Percentiles rank a stretch among this genome's conserved stretches.
Conservation (phyloP, 768 basidiomycete species). For the Lactifluus echinatus region DNA sequence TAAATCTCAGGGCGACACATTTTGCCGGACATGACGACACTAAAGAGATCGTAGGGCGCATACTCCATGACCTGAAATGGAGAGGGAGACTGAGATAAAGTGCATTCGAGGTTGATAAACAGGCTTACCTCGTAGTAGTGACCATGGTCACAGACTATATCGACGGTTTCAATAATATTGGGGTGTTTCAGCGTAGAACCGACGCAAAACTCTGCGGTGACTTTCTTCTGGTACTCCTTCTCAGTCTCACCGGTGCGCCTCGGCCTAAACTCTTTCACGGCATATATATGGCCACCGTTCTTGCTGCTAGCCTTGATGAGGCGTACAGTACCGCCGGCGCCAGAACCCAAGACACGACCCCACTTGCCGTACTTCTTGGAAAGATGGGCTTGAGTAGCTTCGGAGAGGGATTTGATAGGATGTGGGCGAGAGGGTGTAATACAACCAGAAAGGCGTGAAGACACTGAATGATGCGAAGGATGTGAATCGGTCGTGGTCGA, state of each 20-base stretch:
- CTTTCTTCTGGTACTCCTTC: conserved; percentile 99
- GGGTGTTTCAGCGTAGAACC: conserved; percentile 88
- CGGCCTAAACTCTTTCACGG: conserved; percentile 96
- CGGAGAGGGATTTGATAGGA: conserved; percentile 55
- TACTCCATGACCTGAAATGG: conserved; percentile 90
- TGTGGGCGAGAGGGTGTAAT: conserved; percentile 23
- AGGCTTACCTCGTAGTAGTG: conserved; percentile 91
- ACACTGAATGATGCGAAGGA: conserved; percentile 5
- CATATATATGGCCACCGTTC: conserved; percentile 78
- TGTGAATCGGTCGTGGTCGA: background rate
- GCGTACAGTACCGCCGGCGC: conserved; percentile 97
- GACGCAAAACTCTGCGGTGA: conserved; percentile 98
- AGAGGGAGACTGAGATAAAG: conserved; percentile 3
- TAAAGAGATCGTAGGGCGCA: conserved; percentile 96
- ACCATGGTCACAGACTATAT: conserved; percentile 95
- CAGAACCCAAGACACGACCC: conserved; percentile 90
- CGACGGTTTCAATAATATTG: conserved; percentile 96
- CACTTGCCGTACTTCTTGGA: conserved; percentile 99
- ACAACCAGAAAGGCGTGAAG: conserved; percentile 4
- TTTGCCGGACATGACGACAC: conserved; percentile 98
- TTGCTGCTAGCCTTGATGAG: conserved; percentile 84
- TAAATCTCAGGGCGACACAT: conserved; percentile 98
- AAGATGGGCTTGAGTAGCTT: conserved; percentile 83
- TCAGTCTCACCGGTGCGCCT: conserved; percentile 82
- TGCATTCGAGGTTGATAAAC: background rate